Conservation (phyloP, 345 rosid genomes). For the thale cress (Arabidopsis thaliana) region DNA sequence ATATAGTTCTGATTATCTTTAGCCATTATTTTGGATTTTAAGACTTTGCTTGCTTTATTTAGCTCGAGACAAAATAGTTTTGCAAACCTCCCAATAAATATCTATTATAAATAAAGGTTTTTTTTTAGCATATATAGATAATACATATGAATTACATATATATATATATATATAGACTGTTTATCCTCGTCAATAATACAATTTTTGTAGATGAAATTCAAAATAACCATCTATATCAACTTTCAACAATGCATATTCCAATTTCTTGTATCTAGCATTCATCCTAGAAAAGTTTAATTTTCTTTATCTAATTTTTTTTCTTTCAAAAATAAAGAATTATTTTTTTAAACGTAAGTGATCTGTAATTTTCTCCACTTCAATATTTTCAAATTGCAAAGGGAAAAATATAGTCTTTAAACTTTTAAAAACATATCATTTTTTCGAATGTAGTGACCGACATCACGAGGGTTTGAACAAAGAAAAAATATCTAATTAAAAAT, state of each 20-base stretch:
- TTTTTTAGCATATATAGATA: too few species aligned
- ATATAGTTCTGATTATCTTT: neutral
- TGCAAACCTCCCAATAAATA: constrained; percentile 10
- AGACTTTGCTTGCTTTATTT: neutral
- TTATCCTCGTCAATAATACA: too few species aligned
- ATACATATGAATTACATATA: too few species aligned
- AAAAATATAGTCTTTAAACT: too few species aligned
- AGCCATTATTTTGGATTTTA: neutral
- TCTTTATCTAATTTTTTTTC: too few species aligned
- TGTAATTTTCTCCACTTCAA: neutral
- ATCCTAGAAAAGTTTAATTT: too few species aligned
- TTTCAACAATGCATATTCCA: neutral
- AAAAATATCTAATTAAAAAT: too few species aligned
- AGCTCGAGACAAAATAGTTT: neutral
- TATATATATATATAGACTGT: too few species aligned
- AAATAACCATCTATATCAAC: neutral
- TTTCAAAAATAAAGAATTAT: too few species aligned
- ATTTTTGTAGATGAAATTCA: neutral
- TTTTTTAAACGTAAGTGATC: neutral
- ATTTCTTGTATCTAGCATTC: neutral
- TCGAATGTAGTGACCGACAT: too few species aligned
- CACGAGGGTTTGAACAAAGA: too few species aligned
- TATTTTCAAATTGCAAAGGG: neutral
- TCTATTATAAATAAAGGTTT: neutral
- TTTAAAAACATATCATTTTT: too few species aligned